Evolutionary conservation across 2,329 filamentous ascomycete species (phyloP).

Genomic region (Clarireedia homoeocarpa): DNA sequence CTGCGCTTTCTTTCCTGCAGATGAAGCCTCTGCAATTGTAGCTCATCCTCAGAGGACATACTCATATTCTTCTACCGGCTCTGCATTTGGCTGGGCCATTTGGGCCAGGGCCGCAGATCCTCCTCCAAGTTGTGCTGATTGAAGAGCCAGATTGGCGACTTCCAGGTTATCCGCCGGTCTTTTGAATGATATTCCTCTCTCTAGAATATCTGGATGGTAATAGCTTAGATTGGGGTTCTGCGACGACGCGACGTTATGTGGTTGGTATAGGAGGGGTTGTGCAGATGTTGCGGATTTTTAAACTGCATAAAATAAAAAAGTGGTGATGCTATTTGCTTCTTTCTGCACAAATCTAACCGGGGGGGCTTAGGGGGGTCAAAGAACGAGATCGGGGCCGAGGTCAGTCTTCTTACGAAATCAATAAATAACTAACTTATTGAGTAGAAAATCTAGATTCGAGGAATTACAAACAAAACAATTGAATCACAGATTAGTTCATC

Average conservation of each 20-base stretch:
- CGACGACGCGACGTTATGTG: not conserved
- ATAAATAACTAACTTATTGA: not conserved
- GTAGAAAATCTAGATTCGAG: not conserved
- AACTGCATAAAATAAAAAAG: not conserved
- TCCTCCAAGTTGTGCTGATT: slow-evolving; percentile 53
- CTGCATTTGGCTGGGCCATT: slow-evolving; percentile 61
- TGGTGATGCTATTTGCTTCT: not conserved
- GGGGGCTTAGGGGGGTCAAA: not conserved
- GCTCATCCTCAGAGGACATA: slow-evolving; percentile 34
- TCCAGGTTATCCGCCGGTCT: slow-evolving; percentile 8
- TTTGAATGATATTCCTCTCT: not conserved
- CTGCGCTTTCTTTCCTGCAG: not conserved
- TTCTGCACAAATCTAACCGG: not conserved
- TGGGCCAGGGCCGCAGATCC: slow-evolving; percentile 59
- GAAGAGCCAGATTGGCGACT: slow-evolving; percentile 53
- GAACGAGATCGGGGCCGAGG: not conserved
- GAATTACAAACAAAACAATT: not conserved
- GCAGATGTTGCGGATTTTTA: not conserved
- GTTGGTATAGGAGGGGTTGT: not conserved
- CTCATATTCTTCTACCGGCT: slow-evolving; percentile 59
- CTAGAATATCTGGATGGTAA: not conserved
- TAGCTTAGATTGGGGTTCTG: not conserved
- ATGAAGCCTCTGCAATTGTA: slow-evolving; percentile 8
- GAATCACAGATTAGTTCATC: too few relatives aligned
- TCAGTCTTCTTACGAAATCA: not conserved